Evolutionary conservation across 345 rosid genomes (phyloP).

Genomic region (Noccaea caerulescens): DNA sequence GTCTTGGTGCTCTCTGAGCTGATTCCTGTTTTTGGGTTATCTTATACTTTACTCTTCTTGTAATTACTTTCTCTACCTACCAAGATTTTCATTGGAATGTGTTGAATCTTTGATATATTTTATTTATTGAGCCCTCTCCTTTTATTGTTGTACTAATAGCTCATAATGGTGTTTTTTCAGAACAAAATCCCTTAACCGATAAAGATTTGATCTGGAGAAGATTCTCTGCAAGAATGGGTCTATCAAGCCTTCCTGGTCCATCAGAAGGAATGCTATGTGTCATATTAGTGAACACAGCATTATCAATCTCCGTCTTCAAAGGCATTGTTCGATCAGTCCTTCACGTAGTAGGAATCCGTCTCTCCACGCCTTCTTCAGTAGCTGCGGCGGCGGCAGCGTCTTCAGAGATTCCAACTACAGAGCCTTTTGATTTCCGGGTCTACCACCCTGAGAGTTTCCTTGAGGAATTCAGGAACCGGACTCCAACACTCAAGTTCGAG

Average conservation of each 20-base stretch:
- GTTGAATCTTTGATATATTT: not conserved
- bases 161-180: conserved; percentile 41
- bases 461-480: conserved; percentile 67
- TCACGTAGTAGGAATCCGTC: conserved; percentile 60
- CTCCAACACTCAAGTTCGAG: conserved; percentile 59
- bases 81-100: not conserved
- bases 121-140: not conserved
- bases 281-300: conserved; percentile 81
- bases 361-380: conserved; percentile 43
- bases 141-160: conserved; percentile 35
- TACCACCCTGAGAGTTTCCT: conserved; percentile 56
- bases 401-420: conserved; percentile 41
- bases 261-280: conserved; percentile 87
- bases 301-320: conserved; percentile 74
- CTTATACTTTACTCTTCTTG: conserved; percentile 13
- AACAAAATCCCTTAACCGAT: conserved; percentile 18
- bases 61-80: not conserved
- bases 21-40: not conserved
- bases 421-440: conserved; percentile 48
- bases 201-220: conserved; percentile 8
- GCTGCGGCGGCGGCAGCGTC: conserved; percentile 34
- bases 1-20: not conserved
- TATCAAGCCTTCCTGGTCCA: conserved; percentile 85
- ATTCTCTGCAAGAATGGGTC: conserved; percentile 52
- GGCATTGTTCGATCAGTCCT: conserved; percentile 71